Base-by-base conservation (phyloP, 2,329 filamentous ascomycete genomes). In the Venturiaceae sp. region DNA sequence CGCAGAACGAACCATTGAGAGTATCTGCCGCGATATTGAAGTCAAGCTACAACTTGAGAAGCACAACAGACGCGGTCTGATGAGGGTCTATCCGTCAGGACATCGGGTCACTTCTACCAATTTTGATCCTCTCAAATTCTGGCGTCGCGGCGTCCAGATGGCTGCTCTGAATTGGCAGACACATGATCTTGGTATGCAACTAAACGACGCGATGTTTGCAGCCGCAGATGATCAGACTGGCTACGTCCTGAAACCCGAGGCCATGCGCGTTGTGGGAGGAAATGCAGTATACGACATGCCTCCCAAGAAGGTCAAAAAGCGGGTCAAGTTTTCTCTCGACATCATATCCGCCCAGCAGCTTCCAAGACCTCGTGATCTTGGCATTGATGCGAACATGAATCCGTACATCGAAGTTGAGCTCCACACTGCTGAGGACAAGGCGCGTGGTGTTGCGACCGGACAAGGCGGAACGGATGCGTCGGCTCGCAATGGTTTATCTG, bases 121-220 rank as follows among this genome's bases (percentile, higher is more conserved):
- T 74, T 97, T 96, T 67, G 91, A 96, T 66, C 94, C 94, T 1
- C 82, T 96, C 63, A 85, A 87, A 62, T 95, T 94, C 69, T 99
- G 94, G 94, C 86, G 92, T 55, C 86, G 90, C 46, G 94, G 94
- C 33, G 94, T 96, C 19, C 94, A 99, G 73, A 97, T 99, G 92
- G 91, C 88, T 14, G 94, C 94, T 0, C 79, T 97, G 62, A 99
- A 99, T 74, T 97, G 94, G 92, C 94, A 99, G 74, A 97, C 92
- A 0, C 96, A 95, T 67, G 94, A 97, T 68, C 80, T 95, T 19
- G 90, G 92, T 50, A 94, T 96, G 83, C 92, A 97, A 69, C 81
- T 97, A 71, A 97, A 97, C 70, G 88, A 94, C 64, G 94, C 94
- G 67, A 97, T 99, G 94, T 99, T 96, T 69, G 88, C 91, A 52